Evolutionary conservation across 2,329 filamentous ascomycete genomes (phyloP).

Genomic region (Nemania abortiva): DNA sequence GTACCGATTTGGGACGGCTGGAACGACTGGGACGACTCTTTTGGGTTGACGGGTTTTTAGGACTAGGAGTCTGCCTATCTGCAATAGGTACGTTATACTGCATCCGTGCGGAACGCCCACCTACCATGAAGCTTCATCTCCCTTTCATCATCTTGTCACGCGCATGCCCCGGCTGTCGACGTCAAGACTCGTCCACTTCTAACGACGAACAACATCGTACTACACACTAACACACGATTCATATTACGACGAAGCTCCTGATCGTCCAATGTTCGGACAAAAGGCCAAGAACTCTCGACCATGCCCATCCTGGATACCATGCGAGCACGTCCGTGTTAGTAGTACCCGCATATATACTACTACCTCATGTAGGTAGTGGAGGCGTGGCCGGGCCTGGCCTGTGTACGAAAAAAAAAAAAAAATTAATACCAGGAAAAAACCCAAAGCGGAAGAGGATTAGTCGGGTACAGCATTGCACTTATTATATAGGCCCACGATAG

Average conservation of each 20-base stretch:
- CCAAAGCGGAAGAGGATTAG: not conserved
- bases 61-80: too few relatives aligned
- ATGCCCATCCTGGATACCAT: constrained; percentile 17
- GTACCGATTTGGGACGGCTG: too few relatives aligned
- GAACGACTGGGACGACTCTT: too few relatives aligned
- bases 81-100: too few relatives aligned
- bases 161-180: not conserved
- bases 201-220: constrained; percentile 6
- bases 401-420: not conserved
- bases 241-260: constrained; percentile 25
- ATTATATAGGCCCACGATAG: not conserved
- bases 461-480: not conserved
- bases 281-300: constrained; percentile 24
- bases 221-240: constrained; percentile 27
- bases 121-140: too few relatives aligned
- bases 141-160: too few relatives aligned
- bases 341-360: not conserved
- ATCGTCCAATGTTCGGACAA: constrained; percentile 32
- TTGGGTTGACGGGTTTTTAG: too few relatives aligned
- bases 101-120: not conserved
- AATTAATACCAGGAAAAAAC: not conserved
- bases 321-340: constrained; percentile 7
- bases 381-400: not conserved
- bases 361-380: not conserved
- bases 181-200: not conserved